Evolutionary conservation across 768 basidiomycete genomes (phyloP).

Genomic region (Collybia sp.): DNA sequence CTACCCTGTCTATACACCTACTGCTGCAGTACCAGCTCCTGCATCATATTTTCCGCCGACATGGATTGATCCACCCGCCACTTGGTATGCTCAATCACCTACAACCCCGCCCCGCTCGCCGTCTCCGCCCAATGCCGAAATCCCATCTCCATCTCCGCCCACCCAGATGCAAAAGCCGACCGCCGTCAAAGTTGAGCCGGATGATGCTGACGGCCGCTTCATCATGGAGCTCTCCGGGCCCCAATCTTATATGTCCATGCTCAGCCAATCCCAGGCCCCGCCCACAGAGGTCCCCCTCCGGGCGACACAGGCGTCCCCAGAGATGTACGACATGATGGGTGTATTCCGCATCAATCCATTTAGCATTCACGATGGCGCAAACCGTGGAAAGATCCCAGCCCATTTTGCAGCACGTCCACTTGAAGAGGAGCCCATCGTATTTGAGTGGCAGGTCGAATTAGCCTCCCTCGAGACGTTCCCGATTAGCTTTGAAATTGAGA

Average conservation of each 20-base stretch:
- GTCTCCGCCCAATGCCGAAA: too few relatives aligned
- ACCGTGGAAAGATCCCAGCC: slow-evolving; percentile 28
- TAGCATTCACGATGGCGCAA: slow-evolving; percentile 51
- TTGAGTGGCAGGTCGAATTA: slow-evolving; percentile 61
- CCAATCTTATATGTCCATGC: slow-evolving; percentile 11
- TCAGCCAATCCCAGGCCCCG: slow-evolving; percentile 39
- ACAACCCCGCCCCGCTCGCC: slow-evolving; percentile 11
- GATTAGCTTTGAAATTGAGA: slow-evolving; percentile 3
- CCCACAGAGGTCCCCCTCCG: slow-evolving; percentile 70
- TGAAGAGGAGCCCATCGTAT: slow-evolving; percentile 52
- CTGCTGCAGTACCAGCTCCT: too few relatives aligned
- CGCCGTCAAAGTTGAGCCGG: slow-evolving; percentile 34
- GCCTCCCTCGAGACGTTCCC: slow-evolving; percentile 11
- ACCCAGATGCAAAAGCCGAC: slow-evolving; percentile 1
- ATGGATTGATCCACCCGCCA: neutral
- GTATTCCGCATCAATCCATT: slow-evolving; percentile 77
- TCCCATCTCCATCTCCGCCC: too few relatives aligned
- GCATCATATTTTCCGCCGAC: too few relatives aligned
- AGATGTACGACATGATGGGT: slow-evolving; percentile 76
- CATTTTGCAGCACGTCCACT: slow-evolving; percentile 54
- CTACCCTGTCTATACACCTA: too few relatives aligned
- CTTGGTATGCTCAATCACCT: neutral
- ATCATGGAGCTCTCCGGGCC: slow-evolving; percentile 37
- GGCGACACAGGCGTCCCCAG: slow-evolving; percentile 65
- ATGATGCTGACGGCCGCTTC: slow-evolving; percentile 34